Percentiles rank a stretch among this genome's conserved stretches.
Evolutionary conservation across 352 stramenopile species (phyloP).

Genomic region (Phytophthora quininea): DNA sequence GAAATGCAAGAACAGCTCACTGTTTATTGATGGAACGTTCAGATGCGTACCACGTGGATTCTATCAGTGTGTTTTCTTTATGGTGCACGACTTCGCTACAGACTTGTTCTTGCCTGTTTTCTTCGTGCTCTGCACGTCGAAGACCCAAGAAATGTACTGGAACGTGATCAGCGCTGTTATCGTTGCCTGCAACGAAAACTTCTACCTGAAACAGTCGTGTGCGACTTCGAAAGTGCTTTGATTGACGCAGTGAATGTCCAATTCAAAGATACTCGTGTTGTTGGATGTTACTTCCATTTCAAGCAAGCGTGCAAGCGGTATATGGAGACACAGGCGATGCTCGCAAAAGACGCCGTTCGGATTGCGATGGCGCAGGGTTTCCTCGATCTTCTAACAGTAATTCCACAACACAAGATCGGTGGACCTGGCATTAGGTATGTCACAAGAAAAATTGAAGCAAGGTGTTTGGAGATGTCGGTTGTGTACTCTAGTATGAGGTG

Average conservation of each 20-base stretch:
- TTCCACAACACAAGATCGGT: not conserved
- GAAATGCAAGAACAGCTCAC: constrained; percentile 3
- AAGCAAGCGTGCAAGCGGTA: constrained; percentile 5
- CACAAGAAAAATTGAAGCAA: not conserved
- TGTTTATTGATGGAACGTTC: not conserved
- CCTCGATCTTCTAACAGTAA: constrained; percentile 1
- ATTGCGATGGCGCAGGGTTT: constrained; percentile 2
- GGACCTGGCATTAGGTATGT: constrained; percentile 2
- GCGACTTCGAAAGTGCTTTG: not conserved
- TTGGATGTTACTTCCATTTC: not conserved
- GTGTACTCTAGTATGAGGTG: not conserved
- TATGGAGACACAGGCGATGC: not conserved
- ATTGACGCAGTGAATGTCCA: constrained; percentile 2
- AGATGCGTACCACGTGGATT: not conserved
- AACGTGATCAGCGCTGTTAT: constrained; percentile 1
- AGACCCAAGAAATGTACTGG: constrained; percentile 7
- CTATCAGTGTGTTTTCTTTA: constrained; percentile 1
- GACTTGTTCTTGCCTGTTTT: constrained; percentile 2
- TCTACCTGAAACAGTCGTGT: not conserved
- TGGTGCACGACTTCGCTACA: constrained; percentile 3
- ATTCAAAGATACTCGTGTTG: constrained; percentile 1
- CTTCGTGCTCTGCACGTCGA: constrained; percentile 1
- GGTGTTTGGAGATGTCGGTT: not conserved
- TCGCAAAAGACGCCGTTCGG: not conserved
- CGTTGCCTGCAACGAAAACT: constrained; percentile 4